Conservation (phyloP, 2,329 filamentous ascomycete genomes). For the Aspergillus terreus region DNA sequence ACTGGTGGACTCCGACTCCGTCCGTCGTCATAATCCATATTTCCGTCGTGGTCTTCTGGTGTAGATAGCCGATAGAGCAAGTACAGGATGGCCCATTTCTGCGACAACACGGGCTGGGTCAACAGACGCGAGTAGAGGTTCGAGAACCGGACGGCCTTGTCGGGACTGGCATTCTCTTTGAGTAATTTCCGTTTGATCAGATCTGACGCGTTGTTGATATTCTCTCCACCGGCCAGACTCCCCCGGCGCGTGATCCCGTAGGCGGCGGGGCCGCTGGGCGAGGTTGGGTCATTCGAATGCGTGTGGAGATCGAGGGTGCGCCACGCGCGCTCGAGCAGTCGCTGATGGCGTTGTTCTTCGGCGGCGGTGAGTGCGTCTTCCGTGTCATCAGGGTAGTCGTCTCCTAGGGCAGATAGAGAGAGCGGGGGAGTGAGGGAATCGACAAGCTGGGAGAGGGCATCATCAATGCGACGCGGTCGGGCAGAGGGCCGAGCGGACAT, state of each 20-base stretch:
- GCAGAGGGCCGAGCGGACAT: constrained; percentile 31
- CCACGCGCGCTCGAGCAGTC: constrained; percentile 36
- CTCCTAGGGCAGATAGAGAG: constrained; percentile 25
- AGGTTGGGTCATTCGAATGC: constrained; percentile 4
- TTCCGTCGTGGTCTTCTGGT: constrained; percentile 37
- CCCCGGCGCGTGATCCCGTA: constrained; percentile 22
- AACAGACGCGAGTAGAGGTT: constrained; percentile 87
- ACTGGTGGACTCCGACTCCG: constrained; percentile 37
- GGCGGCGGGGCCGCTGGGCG: constrained; percentile 23
- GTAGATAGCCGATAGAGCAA: constrained; percentile 81
- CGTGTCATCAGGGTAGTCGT: constrained; percentile 28
- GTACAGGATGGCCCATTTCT: constrained; percentile 97
- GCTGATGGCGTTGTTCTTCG: constrained; percentile 35
- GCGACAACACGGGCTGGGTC: constrained; percentile 84
- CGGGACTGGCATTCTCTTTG: constrained; percentile 67
- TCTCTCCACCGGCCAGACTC: constrained; percentile 34
- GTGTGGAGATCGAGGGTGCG: constrained; percentile 32
- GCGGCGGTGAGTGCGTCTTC: constrained; percentile 33
- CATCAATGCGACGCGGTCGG: constrained; percentile 41
- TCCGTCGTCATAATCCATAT: constrained; percentile 19
- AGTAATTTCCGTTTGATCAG: constrained; percentile 86
- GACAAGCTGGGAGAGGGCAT: constrained; percentile 42
- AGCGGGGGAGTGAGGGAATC: constrained; percentile 39
- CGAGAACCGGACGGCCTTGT: constrained; percentile 76
- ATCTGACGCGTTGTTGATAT: constrained; percentile 85